Conservation (phyloP, 2,329 filamentous ascomycete species). For the Huntiella decipiens region DNA sequence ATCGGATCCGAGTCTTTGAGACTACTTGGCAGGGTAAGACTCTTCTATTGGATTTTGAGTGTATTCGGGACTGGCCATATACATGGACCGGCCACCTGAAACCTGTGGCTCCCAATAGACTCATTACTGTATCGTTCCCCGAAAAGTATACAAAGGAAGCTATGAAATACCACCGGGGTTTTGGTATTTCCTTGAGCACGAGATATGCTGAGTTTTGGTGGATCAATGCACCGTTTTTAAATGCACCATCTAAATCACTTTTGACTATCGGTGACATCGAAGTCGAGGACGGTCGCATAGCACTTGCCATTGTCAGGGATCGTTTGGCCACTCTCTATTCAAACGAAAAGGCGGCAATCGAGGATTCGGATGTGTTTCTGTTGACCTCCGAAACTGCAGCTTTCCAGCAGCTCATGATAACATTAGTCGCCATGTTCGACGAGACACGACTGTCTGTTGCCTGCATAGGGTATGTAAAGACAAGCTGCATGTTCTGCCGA, state of each 20-base stretch:
- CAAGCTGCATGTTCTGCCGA: neutral
- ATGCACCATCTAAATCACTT: neutral
- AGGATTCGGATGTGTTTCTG: conserved; percentile 27
- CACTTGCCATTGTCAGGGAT: conserved; percentile 3
- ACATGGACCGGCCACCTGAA: too few species aligned
- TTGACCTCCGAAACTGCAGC: conserved; percentile 36
- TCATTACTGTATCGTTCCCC: neutral
- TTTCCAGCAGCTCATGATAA: conserved; percentile 21
- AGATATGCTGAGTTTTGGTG: conserved; percentile 2
- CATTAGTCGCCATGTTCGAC: neutral
- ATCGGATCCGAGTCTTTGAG: too few species aligned
- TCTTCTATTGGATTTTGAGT: too few species aligned
- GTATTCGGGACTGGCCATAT: too few species aligned
- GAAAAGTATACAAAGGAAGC: neutral
- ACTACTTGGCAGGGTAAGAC: too few species aligned
- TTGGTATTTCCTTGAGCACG: neutral
- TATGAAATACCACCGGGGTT: neutral
- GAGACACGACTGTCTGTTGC: neutral
- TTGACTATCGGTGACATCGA: conserved; percentile 2
- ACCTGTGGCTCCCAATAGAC: too few species aligned
- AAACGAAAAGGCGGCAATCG: neutral
- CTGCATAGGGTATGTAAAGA: conserved; percentile 1
- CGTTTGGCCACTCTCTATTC: conserved; percentile 1
- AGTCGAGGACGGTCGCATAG: neutral
- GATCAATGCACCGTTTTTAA: conserved; percentile 2